Evolutionary conservation across 768 basidiomycete genomes (phyloP), one percentile per base, ranked within the genome.

Genomic region (Pulveroboletus sp.): DNA sequence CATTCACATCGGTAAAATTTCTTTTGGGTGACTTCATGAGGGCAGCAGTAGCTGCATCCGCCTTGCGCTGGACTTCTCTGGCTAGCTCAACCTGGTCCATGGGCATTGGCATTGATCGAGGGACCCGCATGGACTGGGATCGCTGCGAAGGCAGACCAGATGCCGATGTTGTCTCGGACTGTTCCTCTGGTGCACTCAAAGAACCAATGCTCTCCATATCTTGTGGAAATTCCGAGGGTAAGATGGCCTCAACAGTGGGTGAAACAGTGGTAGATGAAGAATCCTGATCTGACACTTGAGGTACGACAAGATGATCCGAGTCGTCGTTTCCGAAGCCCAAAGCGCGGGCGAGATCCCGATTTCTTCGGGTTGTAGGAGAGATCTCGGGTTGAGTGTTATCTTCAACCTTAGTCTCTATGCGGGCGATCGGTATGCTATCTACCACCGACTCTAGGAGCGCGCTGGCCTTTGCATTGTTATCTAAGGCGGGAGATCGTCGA

Each of bases 321-420:
- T 71, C 73, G 47, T 77, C 75, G 15, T 61, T 66, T 15, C 85
- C 87, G 57, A 91, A 89, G 14, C 66, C 66, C 37, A 92, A 69
- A 15, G 82, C 83, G 49, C 84, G 83, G 2, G 88, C 84, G n/a
- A 92, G 75, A 60, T 86, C 85, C 56, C 84, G 74, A 55, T 85
- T 83, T 46, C 82, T 76, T 49, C 82, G 81, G 38, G 81, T 77
- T 32, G 76, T 79, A 26, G 73, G 80, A 10, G 75, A 80, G 40
- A 47, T 73, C 70, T 58, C 68, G 49, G 48, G 71, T 66, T 35
- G 69, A 59, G 36, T 63, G 58, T 47, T 48, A 33, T 45, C 51
- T 48, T 57, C 61, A 35, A 64, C 47, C 39, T 58, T 65, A 31
- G 45, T 69, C 26, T 71, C 68, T 38, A 57, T 60, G 14, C 47